Base-by-base conservation (phyloP, 441 rosid species). In the Gossypium davidsonii region DNA sequence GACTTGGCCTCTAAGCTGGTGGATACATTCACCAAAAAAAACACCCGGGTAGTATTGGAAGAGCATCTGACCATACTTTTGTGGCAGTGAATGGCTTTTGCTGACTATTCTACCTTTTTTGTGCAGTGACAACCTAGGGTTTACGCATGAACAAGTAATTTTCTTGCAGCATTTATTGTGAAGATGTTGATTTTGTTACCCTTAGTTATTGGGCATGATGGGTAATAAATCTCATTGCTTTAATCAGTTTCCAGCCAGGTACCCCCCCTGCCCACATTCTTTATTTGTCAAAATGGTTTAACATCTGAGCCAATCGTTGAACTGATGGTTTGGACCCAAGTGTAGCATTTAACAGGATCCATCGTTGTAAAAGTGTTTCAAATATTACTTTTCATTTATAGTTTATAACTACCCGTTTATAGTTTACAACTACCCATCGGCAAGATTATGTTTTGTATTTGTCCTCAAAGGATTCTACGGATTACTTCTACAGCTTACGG, bases 41-140 rank as follows among this genome's bases (percentile, higher is more conserved):
- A 18, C 18, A 20, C 18, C 5, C 15, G 7, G 4, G 53, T 42
- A 7, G 11, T 17, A 31, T 18, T 5, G 65, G 64, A 12, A 66
- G 12, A 66, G 37, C 34, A 21, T 23, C 48, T 1, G 0, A 12
- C 66, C 23, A 46, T 5, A 12, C 34, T 46, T 66, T 14, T 46
- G 56, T 14, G 20, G 56, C 2, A 6, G 11, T 46, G 56, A 46
- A 42, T 46, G 26, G 48, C 44, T 21, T 39, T 3, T 7, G 12
- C 20, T 66, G 20, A 66, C 55, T 6, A 7, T 46, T 66, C 6
- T 23, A 6, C 14, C 1, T 66, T 66, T 17, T 46, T 46, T 21
- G 9, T 66, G 70, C 56, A 66, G 70, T 66, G 70, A 23, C 37
- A 21, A 66, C 20, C 11, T 6, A 46, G 55, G 69, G 18, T 46